Conservation (phyloP, 1,284 basidiomycete genomes). For the Leccinum laetum region DNA sequence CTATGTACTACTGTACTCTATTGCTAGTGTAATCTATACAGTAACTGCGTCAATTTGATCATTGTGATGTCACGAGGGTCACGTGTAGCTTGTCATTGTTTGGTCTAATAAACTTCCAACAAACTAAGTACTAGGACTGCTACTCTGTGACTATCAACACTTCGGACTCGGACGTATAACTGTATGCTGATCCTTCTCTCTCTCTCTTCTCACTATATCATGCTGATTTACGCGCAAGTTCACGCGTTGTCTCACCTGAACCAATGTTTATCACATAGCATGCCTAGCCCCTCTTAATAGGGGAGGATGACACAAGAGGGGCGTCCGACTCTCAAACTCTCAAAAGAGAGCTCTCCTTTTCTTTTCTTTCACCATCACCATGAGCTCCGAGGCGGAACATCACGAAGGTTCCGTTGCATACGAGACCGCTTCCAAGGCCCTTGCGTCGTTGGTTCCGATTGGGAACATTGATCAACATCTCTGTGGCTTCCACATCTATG, state of each 20-base stretch:
- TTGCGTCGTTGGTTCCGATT: constrained; percentile 48
- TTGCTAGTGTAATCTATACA: not conserved
- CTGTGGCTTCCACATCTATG: constrained; percentile 40
- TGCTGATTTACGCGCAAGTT: not conserved
- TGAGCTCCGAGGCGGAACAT: constrained; percentile 14
- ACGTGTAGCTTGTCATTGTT: too few species aligned
- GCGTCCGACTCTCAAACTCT: constrained; percentile 1
- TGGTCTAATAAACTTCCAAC: not conserved
- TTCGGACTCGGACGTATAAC: not conserved
- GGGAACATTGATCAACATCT: constrained; percentile 49
- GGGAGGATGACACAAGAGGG: constrained; percentile 8
- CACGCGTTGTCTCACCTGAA: not conserved
- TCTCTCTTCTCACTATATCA: too few species aligned
- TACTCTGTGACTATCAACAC: not conserved
- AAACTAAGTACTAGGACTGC: too few species aligned
- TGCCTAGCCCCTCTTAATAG: constrained; percentile 13
- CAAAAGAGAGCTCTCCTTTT: not conserved
- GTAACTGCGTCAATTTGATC: too few species aligned
- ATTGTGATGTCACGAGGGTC: too few species aligned
- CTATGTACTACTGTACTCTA: too few species aligned
- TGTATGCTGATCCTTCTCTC: not conserved
- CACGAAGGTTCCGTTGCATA: constrained; percentile 16
- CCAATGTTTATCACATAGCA: not conserved
- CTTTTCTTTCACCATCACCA: constrained; percentile 5
- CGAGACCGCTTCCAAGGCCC: constrained; percentile 32